Conservation (phyloP, 2,329 filamentous ascomycete species). For the Chrysosporium keratinophilum region DNA sequence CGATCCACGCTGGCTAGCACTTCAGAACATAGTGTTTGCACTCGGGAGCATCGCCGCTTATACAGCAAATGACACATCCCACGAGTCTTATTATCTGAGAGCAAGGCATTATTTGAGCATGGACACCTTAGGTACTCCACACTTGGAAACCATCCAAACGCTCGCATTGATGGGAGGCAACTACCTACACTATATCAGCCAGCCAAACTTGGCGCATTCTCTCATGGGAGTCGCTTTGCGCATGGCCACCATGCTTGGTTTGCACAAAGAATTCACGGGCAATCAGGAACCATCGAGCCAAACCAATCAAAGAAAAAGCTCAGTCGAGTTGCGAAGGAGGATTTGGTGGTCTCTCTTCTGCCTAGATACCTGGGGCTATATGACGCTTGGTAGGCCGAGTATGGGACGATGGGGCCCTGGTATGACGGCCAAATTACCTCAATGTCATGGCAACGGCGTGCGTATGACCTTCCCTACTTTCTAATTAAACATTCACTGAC, state of each 20-base stretch:
- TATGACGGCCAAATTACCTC: conserved; percentile 56
- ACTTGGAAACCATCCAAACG: conserved; percentile 63
- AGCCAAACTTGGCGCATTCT: conserved; percentile 65
- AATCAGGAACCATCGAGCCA: conserved; percentile 36
- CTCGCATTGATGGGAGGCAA: conserved; percentile 61
- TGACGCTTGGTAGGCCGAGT: conserved; percentile 59
- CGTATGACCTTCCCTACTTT: not conserved
- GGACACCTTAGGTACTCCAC: conserved; percentile 58
- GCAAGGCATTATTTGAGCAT: conserved; percentile 57
- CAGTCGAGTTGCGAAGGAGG: conserved; percentile 52
- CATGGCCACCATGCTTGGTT: conserved; percentile 62
- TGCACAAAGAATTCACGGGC: conserved; percentile 55
- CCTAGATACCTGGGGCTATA: conserved; percentile 63
- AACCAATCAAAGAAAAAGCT: conserved; percentile 30
- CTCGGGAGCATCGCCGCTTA: conserved; percentile 62
- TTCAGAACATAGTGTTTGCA: conserved; percentile 67
- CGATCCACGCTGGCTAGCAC: conserved; percentile 59
- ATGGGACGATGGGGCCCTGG: conserved; percentile 57
- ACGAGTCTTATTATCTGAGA: conserved; percentile 59
- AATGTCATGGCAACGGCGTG: conserved; percentile 36
- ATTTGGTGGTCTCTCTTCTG: conserved; percentile 70
- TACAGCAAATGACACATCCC: conserved; percentile 52
- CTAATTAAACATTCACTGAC: not conserved
- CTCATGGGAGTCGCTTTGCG: conserved; percentile 60
- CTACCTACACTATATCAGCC: conserved; percentile 68